phyloP scores from a whole-genome alignment of 306 rosid species.

The Quercus robur region DNA sequence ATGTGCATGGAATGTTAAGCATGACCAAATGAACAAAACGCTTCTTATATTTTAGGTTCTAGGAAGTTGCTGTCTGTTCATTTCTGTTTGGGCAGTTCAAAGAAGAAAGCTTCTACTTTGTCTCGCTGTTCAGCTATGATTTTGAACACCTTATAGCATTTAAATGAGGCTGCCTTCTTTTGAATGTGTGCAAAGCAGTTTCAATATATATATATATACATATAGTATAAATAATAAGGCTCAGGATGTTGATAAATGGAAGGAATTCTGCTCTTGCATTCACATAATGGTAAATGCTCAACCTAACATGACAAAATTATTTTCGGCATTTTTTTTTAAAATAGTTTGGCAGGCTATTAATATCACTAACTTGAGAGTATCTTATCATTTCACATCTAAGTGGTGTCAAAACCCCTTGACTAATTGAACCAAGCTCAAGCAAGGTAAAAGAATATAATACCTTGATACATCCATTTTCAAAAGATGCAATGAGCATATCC shows the following conservation, averaged over 20 bases:
- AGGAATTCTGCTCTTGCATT: not conserved
- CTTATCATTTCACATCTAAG: constrained; percentile 5
- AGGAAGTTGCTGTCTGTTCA: not conserved
- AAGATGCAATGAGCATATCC: constrained; percentile 69
- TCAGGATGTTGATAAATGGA: constrained; percentile 1
- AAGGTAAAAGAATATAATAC: constrained; percentile 40
- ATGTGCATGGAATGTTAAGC: not conserved
- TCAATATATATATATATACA: not conserved
- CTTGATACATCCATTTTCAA: constrained; percentile 81
- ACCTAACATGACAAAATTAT: not conserved
- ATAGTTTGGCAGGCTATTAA: not conserved
- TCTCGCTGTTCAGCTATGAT: not conserved
- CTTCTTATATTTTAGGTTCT: not conserved
- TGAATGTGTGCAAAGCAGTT: not conserved
- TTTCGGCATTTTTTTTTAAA: not conserved
- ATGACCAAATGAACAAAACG: not conserved
- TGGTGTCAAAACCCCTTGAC: constrained; percentile 1
- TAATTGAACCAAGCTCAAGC: constrained; percentile 9
- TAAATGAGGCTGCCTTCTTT: not conserved
- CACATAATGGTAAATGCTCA: not conserved
- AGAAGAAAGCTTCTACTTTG: not conserved
- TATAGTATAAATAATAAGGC: not conserved
- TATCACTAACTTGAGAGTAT: not conserved
- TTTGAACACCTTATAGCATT: not conserved
- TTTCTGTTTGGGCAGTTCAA: not conserved